Conservation (phyloP, 768 basidiomycete genomes). For the Trametes coccinea region DNA sequence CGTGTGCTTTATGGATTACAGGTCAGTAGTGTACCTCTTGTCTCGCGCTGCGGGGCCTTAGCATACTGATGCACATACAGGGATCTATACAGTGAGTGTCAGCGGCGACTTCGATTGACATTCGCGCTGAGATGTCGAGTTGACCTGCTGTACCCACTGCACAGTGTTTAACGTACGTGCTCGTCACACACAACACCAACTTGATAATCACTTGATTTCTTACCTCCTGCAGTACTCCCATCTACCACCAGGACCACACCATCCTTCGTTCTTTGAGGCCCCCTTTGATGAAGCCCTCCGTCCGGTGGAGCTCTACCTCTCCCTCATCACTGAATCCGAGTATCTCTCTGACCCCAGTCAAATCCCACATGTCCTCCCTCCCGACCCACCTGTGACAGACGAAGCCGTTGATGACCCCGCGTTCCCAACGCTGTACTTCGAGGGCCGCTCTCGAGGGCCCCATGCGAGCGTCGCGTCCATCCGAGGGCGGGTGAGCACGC, state of each 20-base stretch:
- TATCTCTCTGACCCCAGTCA: constrained; percentile 25
- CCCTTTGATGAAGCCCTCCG: constrained; percentile 66
- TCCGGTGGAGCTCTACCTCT: constrained; percentile 57
- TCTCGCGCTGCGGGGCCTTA: too few species aligned
- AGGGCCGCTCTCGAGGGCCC: constrained; percentile 31
- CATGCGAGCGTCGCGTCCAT: constrained; percentile 32
- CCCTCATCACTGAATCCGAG: constrained; percentile 35
- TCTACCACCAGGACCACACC: constrained; percentile 22
- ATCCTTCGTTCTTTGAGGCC: constrained; percentile 47
- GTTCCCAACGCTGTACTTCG: constrained; percentile 34
- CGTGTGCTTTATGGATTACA: constrained; percentile 79
- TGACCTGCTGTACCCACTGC: neutral
- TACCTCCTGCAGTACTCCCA: constrained; percentile 16
- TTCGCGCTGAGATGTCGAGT: too few species aligned
- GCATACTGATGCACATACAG: neutral
- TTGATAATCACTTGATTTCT: too few species aligned
- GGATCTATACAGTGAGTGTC: constrained; percentile 10
- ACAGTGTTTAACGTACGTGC: constrained; percentile 32
- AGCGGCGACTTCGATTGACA: too few species aligned
- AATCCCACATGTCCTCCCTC: constrained; percentile 15
- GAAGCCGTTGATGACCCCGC: constrained; percentile 20
- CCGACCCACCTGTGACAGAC: constrained; percentile 1
- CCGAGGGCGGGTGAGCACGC: constrained; percentile 37
- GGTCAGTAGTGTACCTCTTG: constrained; percentile 36
- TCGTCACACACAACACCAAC: too few species aligned